These are phyloP conservation scores for Ramularia collo-cygni DNA, from an alignment of 2,329 filamentous ascomycete species.

Conservation along the genomic window DNA sequence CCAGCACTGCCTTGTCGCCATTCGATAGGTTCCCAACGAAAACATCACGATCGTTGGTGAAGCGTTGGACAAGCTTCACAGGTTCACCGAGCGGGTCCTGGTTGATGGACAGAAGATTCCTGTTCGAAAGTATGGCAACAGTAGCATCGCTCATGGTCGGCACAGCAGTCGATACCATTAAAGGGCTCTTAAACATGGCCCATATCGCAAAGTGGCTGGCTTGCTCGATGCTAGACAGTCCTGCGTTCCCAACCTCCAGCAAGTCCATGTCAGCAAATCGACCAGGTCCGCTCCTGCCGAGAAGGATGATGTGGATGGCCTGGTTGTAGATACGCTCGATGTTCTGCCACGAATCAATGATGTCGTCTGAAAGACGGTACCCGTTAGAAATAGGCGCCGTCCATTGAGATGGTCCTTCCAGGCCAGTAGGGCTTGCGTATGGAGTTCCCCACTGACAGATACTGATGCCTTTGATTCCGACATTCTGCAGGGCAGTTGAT, in stretches of 20 bases:
- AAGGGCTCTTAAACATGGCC: conserved; percentile 25
- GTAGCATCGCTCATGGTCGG: conserved; percentile 16
- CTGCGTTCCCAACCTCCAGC: conserved; percentile 26
- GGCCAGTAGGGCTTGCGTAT: conserved; percentile 18
- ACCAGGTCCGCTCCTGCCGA: conserved; percentile 23
- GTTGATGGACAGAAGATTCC: conserved; percentile 52
- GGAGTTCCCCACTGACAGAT: conserved; percentile 27
- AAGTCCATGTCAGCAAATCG: conserved; percentile 25
- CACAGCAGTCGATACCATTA: conserved; percentile 21
- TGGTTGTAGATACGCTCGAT: conserved; percentile 27
- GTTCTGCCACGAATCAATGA: conserved; percentile 24
- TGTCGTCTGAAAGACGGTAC: conserved; percentile 28
- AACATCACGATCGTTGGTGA: conserved; percentile 34
- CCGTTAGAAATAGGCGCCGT: conserved; percentile 25
- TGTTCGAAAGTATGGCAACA: conserved; percentile 36
- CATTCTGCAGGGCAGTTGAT: conserved; percentile 20
- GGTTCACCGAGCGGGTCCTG: conserved; percentile 49
- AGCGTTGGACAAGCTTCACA: conserved; percentile 42
- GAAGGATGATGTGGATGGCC: conserved; percentile 24
- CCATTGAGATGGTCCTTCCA: conserved; percentile 28
- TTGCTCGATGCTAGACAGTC: conserved; percentile 26
- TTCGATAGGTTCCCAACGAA: conserved; percentile 34
- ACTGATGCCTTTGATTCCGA: conserved; percentile 26
- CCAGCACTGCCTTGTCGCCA: conserved; percentile 30
- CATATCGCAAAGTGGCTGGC: conserved; percentile 26